Evolutionary conservation across 768 basidiomycete genomes (phyloP).

Genomic region (Suillus discolor): DNA sequence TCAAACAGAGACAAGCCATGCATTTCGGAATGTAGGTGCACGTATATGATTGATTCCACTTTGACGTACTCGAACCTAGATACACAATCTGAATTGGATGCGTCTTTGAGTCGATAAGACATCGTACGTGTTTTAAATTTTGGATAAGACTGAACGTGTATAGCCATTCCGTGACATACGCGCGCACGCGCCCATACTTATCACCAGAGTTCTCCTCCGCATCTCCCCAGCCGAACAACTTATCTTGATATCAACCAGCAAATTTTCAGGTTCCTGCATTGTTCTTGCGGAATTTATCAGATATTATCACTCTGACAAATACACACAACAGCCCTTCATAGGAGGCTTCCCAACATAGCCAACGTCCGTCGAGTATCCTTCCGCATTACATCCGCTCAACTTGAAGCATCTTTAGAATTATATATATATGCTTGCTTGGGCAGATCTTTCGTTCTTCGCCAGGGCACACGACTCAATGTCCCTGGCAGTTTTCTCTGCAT

Average conservation of each 20-base stretch:
- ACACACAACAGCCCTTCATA: not conserved
- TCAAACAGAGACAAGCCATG: not conserved
- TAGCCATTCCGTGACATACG: not conserved
- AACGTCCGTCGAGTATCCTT: not conserved
- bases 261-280: not conserved
- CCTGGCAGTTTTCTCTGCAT: not conserved
- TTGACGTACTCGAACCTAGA: not conserved
- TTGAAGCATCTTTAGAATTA: not conserved
- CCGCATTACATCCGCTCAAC: not conserved
- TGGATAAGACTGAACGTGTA: not conserved
- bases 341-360: not conserved
- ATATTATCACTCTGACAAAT: not conserved
- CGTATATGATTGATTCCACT: not conserved
- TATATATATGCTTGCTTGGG: not conserved
- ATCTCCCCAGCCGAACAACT: conserved; percentile 1
- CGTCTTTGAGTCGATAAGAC: not conserved
- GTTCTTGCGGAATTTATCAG: not conserved
- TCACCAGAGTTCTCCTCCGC: not conserved
- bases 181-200: not conserved
- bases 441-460: not conserved
- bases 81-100: not conserved
- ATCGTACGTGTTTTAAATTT: not conserved
- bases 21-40: not conserved
- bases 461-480: not conserved
- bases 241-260: not conserved